phyloP scores from a whole-genome alignment of 2,329 filamentous ascomycete genomes.

The Diaporthe sp. region DNA sequence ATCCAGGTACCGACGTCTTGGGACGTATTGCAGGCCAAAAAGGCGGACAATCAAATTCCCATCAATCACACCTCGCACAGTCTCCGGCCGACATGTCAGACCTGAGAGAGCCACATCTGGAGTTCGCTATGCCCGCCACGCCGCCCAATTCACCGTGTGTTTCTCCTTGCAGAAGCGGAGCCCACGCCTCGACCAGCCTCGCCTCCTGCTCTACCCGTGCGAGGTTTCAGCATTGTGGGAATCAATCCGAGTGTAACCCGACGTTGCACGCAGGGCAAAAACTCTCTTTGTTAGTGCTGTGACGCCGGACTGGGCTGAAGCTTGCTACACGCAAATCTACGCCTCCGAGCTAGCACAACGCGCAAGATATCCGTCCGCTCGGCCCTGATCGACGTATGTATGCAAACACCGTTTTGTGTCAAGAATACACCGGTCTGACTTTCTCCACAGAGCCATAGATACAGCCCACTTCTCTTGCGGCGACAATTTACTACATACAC shows the following conservation, averaged over 20 bases:
- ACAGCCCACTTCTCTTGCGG: not conserved
- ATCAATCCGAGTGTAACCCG: slow-evolving; percentile 38
- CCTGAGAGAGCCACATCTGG: not conserved
- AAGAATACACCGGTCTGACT: not conserved
- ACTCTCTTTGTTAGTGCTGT: slow-evolving; percentile 18
- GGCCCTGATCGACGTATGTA: not conserved
- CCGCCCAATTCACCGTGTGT: slow-evolving; percentile 19
- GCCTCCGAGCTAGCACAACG: not conserved
- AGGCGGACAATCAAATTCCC: slow-evolving; percentile 38
- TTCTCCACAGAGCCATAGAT: not conserved
- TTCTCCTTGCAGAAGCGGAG: slow-evolving; percentile 27
- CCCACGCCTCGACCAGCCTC: not conserved
- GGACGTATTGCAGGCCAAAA: slow-evolving; percentile 27
- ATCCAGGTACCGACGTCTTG: slow-evolving; percentile 37
- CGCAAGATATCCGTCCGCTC: slow-evolving; percentile 1
- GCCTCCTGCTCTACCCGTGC: slow-evolving; percentile 32
- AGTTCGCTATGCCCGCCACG: slow-evolving; percentile 12
- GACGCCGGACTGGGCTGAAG: slow-evolving; percentile 22
- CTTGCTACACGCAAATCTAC: slow-evolving; percentile 20
- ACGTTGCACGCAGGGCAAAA: slow-evolving; percentile 40
- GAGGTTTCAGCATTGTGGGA: slow-evolving; percentile 29
- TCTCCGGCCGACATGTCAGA: not conserved
- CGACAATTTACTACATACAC: not conserved
- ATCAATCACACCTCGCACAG: slow-evolving; percentile 33
- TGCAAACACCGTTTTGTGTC: slow-evolving; percentile 20